Evolutionary conservation across 306 rosid species (phyloP), one percentile per base, ranked within the genome.

Genomic region (Amphicarpaea edgeworthii): DNA sequence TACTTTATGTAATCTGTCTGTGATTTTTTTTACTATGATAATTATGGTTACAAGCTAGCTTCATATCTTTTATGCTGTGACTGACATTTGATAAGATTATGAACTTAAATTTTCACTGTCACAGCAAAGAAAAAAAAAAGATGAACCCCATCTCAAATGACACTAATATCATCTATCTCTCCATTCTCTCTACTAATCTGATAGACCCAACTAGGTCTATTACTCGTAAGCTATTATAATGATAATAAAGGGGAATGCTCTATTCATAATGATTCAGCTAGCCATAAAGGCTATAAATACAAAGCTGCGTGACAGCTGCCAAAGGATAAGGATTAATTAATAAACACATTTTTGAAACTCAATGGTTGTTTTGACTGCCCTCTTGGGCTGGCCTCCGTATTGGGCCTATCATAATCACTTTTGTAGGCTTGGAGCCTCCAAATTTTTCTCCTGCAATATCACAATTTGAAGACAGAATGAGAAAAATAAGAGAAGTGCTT

Each of bases 131-230:
- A 93, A 68, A 83, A 30, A 4, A 85, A 89, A 75, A 93, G 86
- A 83, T 88, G 97, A 83, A 90, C 98, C 4, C 91, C 89, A 24
- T 93, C 97, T 70, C 91, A 76, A 78, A 93, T 86, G 72, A 90
- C 95, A 73, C 83, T 76, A n/a, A 86, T 68, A 72, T 93, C 98
- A 79, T 91, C 98, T 63, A 93, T 90, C 82, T 93, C 98, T 47
- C 93, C 96, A 20, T 93, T 85, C 60, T 93, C 97, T 43, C 77
- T 63, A 37, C 30, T 91, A 12, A 80, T 43, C 21, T n/a, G n/a
- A n/a, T n/a, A n/a, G n/a, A n/a, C n/a, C n/a, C n/a, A n/a, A n/a
- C n/a, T n/a, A n/a, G n/a, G n/a, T n/a, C n/a, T n/a, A n/a, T n/a
- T n/a, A n/a, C n/a, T n/a, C n/a, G n/a, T n/a, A n/a, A n/a, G n/a